Percentiles rank a stretch among this genome's conserved stretches.
phyloP scores from a whole-genome alignment of 225 moss, liverwort and hornwort genomes.

The Rhytidiadelphus loreus region DNA sequence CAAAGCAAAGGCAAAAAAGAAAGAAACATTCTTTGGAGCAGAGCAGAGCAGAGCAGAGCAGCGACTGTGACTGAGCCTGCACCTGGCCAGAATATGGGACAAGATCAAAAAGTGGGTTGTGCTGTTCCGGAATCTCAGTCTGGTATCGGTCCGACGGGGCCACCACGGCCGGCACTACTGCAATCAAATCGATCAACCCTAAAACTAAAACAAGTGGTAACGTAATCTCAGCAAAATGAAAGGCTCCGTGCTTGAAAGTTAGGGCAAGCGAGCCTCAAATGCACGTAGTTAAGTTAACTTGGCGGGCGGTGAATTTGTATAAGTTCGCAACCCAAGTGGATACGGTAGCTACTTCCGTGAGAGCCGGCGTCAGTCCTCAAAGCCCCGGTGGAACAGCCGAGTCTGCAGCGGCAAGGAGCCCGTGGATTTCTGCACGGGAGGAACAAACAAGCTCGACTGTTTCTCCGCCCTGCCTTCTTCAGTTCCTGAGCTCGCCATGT shows the following conservation, averaged over 20 bases:
- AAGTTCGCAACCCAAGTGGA: background rate
- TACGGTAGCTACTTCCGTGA: background rate
- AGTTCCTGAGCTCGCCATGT: background rate
- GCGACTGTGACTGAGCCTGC: background rate
- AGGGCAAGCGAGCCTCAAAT: background rate
- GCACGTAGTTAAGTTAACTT: background rate
- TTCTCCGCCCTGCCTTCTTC: background rate
- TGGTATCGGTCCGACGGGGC: background rate
- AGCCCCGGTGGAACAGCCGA: background rate
- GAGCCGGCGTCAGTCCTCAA: too few species aligned
- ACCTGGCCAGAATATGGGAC: background rate
- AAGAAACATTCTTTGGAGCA: background rate
- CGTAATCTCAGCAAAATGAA: too few species aligned
- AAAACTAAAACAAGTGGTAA: background rate
- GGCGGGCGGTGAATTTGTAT: background rate
- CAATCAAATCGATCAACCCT: background rate
- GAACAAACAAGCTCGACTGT: background rate
- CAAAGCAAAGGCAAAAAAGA: background rate
- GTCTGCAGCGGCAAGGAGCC: background rate
- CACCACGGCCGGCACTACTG: background rate
- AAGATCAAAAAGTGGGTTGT: background rate
- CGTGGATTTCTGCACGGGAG: background rate
- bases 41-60: background rate
- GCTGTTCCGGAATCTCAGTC: background rate
- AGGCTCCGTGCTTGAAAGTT: too few species aligned